Conservation (phyloP, 23 red algal genomes). For the Gracilaria vermiculophylla region DNA sequence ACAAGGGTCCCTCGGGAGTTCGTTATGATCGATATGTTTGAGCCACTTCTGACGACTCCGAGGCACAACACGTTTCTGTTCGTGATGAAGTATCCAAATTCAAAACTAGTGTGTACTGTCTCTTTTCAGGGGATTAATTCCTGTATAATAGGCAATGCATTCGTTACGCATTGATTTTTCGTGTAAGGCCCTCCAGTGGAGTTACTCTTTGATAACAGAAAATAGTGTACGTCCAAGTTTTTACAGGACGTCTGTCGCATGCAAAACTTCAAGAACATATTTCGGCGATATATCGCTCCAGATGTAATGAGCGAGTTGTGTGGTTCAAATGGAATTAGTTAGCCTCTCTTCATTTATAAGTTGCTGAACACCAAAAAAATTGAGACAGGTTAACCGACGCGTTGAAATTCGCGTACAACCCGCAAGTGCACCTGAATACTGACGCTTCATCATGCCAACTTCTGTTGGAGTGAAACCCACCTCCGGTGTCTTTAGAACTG, state of each 20-base stretch:
- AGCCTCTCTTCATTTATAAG: neutral
- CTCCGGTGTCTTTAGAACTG: too few species aligned
- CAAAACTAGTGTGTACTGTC: neutral
- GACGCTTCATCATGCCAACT: too few species aligned
- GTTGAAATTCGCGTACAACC: neutral
- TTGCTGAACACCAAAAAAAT: neutral
- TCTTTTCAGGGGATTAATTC: neutral
- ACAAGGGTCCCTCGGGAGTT: neutral
- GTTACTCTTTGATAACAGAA: neutral
- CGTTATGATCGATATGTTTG: neutral
- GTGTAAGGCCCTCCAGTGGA: neutral
- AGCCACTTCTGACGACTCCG: neutral
- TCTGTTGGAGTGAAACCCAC: too few species aligned
- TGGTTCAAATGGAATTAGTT: neutral
- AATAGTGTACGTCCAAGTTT: neutral
- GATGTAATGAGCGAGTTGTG: neutral
- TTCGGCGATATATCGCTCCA: neutral
- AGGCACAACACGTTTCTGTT: neutral
- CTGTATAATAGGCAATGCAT: neutral
- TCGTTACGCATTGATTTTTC: neutral
- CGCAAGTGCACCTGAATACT: too few species aligned
- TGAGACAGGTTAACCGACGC: neutral
- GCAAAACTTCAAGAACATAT: neutral
- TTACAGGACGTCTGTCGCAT: neutral
- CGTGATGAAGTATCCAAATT: neutral